phyloP scores from a whole-genome alignment of 768 basidiomycete species.

The Artomyces pyxidatus region DNA sequence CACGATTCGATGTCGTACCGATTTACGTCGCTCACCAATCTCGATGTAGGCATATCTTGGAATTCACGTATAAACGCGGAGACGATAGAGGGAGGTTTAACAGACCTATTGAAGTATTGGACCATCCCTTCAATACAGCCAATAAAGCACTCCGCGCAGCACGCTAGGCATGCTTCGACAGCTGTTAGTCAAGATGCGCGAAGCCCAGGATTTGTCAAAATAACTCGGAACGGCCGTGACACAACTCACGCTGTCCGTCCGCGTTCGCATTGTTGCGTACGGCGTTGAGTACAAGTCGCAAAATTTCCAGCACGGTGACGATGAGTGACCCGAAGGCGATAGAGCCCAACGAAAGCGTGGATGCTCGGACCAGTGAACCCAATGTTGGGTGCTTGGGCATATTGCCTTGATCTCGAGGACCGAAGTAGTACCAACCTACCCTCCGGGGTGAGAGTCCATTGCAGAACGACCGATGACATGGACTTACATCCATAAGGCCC shows the following conservation, averaged over 20 bases:
- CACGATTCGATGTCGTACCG: not conserved
- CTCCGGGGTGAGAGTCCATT: not conserved
- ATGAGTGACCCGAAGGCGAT: conserved; percentile 82
- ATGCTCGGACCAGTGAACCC: conserved; percentile 64
- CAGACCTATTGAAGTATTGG: conserved; percentile 70
- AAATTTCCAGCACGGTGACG: conserved; percentile 68
- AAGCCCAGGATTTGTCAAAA: not conserved
- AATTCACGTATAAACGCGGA: not conserved
- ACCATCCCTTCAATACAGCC: conserved; percentile 63
- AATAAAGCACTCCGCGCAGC: conserved; percentile 73
- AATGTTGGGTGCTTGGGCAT: conserved; percentile 71
- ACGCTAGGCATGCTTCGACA: conserved; percentile 64
- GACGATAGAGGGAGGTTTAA: not conserved
- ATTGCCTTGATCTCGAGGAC: conserved; percentile 53
- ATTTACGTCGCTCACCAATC: conserved; percentile 40
- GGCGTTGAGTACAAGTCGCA: conserved; percentile 52
- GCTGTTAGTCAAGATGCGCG: conserved; percentile 30
- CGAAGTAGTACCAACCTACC: conserved; percentile 70
- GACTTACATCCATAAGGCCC: conserved; percentile 55
- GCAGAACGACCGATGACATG: not conserved
- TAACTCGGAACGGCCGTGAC: not conserved
- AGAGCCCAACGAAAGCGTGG: conserved; percentile 72
- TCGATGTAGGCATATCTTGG: conserved; percentile 74
- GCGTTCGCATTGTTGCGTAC: conserved; percentile 50
- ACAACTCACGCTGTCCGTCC: conserved; percentile 57